A percentile compares a stretch with the other conserved stretches of the same genome.
Evolutionary conservation across 352 stramenopile genomes (phyloP).

Genomic region (Pythium sp.): DNA sequence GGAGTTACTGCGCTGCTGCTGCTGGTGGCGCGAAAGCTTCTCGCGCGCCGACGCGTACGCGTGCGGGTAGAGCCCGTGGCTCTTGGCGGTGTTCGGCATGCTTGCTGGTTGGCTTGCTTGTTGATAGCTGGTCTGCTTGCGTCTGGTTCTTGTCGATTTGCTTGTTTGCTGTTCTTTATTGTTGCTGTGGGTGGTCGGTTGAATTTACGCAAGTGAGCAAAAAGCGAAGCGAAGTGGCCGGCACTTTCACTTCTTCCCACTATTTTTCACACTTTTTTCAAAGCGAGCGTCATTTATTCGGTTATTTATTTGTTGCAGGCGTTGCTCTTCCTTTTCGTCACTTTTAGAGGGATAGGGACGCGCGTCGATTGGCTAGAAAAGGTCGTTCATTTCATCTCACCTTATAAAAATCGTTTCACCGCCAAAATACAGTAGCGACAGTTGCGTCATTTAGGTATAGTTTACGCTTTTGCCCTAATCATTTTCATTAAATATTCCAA

Average conservation of each 20-base stretch:
- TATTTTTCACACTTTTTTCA: too few species aligned
- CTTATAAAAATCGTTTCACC: neutral
- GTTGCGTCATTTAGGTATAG: neutral
- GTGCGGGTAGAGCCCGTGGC: slow-evolving; percentile 14
- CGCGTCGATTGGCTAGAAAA: neutral
- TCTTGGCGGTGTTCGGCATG: slow-evolving; percentile 22
- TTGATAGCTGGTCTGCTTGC: too few species aligned
- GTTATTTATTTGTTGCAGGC: neutral
- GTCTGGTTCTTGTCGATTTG: too few species aligned
- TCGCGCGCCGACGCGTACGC: slow-evolving; percentile 13
- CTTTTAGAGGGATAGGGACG: neutral
- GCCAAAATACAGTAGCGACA: neutral
- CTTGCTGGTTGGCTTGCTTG: neutral
- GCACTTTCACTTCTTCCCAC: neutral
- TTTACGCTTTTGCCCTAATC: neutral
- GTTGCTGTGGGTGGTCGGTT: slow-evolving; percentile 6
- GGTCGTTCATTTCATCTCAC: neutral
- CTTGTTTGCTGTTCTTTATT: neutral
- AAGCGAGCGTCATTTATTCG: neutral
- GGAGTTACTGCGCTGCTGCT: neutral
- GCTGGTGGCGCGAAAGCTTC: slow-evolving; percentile 6
- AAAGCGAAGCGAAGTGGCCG: neutral
- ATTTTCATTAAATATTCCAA: too few species aligned
- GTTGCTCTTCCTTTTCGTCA: neutral
- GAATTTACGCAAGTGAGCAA: slow-evolving; percentile 16